Conservation (phyloP, 305 asterid genomes). For the Fraxinus greggii region DNA sequence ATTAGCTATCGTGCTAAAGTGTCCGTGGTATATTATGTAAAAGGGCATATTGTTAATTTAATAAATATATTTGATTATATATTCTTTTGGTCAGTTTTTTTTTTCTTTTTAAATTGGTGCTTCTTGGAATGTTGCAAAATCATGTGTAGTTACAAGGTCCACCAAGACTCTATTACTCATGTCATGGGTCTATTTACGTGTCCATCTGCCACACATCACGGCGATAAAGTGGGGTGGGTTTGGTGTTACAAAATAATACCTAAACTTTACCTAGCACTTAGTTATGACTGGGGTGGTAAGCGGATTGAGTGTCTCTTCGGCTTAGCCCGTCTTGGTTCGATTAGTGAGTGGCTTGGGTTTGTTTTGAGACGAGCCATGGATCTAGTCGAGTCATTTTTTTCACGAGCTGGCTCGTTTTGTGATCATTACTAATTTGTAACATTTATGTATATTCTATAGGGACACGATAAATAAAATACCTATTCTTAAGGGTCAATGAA, state of each 20-base stretch:
- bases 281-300: too few species aligned
- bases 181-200: slow-evolving; percentile 15
- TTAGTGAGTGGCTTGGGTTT: not conserved
- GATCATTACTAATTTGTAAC: too few species aligned
- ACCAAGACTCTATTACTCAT: slow-evolving; percentile 18
- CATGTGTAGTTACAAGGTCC: slow-evolving; percentile 44
- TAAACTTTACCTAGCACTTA: not conserved
- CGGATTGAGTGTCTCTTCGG: not conserved
- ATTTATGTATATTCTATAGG: too few species aligned
- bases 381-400: too few species aligned
- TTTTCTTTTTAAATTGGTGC: not conserved
- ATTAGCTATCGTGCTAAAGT: slow-evolving; percentile 12
- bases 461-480: not conserved
- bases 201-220: slow-evolving; percentile 37
- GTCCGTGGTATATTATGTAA: slow-evolving; percentile 41
- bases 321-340: not conserved
- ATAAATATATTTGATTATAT: too few species aligned
- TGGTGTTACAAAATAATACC: slow-evolving; percentile 3
- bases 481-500: not conserved
- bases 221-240: slow-evolving; percentile 8
- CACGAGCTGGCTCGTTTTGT: not conserved
- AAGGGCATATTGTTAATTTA: not conserved
- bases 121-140: slow-evolving; percentile 32
- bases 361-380: not conserved
- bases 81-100: not conserved